Conservation (phyloP, 768 basidiomycete species). For the Termitomyces sp. region DNA sequence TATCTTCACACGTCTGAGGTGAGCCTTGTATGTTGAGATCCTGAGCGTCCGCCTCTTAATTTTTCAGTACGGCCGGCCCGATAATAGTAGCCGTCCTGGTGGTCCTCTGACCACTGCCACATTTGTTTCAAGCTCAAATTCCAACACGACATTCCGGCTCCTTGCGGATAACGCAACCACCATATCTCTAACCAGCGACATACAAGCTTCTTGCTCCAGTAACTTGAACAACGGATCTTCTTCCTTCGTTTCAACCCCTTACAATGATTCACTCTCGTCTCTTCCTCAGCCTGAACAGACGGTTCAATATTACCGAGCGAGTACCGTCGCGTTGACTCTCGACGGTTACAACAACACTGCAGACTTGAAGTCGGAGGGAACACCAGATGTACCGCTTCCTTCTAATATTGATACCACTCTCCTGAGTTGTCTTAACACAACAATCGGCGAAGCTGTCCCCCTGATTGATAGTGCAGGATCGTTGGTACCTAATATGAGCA, state of each 20-base stretch:
- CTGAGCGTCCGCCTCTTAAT: background rate
- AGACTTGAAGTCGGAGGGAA: conserved; percentile 38
- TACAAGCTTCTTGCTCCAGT: conserved; percentile 37
- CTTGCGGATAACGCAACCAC: conserved; percentile 48
- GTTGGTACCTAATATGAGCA: conserved; percentile 19
- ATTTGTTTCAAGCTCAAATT: conserved; percentile 36
- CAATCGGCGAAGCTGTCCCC: conserved; percentile 58
- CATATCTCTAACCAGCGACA: conserved; percentile 33
- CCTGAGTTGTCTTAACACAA: conserved; percentile 58
- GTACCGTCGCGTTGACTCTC: conserved; percentile 58
- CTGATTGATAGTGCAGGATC: conserved; percentile 41
- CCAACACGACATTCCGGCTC: conserved; percentile 39
- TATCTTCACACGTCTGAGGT: conserved; percentile 40
- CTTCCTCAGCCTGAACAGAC: conserved; percentile 51
- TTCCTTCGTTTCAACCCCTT: conserved; percentile 25
- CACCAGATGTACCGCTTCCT: conserved; percentile 51
- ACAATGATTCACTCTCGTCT: conserved; percentile 28
- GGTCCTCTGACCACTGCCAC: conserved; percentile 37
- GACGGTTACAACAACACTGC: conserved; percentile 70
- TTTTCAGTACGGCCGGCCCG: conserved; percentile 42
- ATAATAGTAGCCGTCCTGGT: conserved; percentile 46
- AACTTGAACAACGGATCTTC: conserved; percentile 23
- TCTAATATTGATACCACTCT: conserved; percentile 46
- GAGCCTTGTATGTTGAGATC: background rate
- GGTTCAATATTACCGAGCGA: conserved; percentile 69